phyloP scores from a whole-genome alignment of 2,329 filamentous ascomycete species.

The Trichoderma arundinaceum region DNA sequence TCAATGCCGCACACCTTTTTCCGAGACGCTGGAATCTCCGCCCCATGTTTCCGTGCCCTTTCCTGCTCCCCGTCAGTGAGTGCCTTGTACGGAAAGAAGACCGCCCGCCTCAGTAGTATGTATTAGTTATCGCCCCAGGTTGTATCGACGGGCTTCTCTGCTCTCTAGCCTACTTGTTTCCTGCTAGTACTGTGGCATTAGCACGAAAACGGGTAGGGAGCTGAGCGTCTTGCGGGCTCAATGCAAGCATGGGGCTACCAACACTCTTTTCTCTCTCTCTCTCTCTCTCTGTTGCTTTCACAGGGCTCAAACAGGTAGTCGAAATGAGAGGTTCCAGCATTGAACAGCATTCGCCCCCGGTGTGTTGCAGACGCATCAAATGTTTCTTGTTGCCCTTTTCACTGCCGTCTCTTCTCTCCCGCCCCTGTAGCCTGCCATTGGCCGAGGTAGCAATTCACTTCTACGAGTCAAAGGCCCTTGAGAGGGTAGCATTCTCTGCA shows the following conservation, averaged over 20 bases:
- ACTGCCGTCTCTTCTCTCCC: background rate
- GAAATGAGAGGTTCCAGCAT: background rate
- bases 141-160: background rate
- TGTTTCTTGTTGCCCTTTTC: background rate
- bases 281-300: background rate
- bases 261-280: background rate
- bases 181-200: conserved; percentile 3
- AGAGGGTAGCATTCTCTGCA: background rate
- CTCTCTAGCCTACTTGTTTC: background rate
- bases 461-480: background rate
- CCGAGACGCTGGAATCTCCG: background rate
- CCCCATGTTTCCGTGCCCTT: no score
- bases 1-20: background rate
- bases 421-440: background rate
- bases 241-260: background rate
- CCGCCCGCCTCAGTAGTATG: background rate
- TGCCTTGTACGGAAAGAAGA: background rate
- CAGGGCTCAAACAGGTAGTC: background rate
- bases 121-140: background rate
- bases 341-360: background rate
- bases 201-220: background rate
- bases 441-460: background rate
- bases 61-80: no score
- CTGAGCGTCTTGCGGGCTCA: background rate
- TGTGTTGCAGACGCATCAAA: background rate